Evolutionary conservation across 495 filamentous ascomycete species (phyloP).

Genomic region (Delitschia confertaspora): DNA sequence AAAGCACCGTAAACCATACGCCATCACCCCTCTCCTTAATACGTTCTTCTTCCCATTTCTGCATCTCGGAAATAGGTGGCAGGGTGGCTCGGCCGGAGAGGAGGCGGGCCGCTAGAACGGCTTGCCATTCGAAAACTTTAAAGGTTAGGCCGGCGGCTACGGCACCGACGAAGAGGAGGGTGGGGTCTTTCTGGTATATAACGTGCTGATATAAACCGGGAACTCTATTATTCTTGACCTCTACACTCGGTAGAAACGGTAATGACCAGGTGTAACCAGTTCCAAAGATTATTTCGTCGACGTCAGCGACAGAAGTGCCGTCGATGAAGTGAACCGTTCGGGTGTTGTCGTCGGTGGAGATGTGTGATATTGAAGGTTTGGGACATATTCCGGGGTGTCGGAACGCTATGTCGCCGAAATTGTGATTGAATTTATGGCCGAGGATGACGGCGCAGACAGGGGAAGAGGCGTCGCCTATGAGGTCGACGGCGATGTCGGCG

Average conservation of each 20-base stretch:
- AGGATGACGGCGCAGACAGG: constrained; percentile 5
- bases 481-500: constrained; percentile 10
- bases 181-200: constrained; percentile 5
- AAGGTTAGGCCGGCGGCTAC: constrained; percentile 49
- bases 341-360: not conserved
- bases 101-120: constrained; percentile 47
- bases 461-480: not conserved
- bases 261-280: constrained; percentile 20
- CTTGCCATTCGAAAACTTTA: constrained; percentile 54
- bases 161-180: constrained; percentile 8
- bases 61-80: constrained; percentile 34
- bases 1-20: constrained; percentile 1
- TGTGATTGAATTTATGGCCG: constrained; percentile 3
- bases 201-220: constrained; percentile 12
- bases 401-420: constrained; percentile 9
- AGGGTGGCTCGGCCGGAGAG: constrained; percentile 40
- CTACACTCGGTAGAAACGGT: constrained; percentile 7
- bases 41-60: constrained; percentile 37
- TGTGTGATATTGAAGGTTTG: constrained; percentile 5
- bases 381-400: constrained; percentile 7
- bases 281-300: constrained; percentile 18
- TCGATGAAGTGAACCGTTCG: constrained; percentile 14
- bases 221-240: constrained; percentile 6
- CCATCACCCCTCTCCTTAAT: constrained; percentile 30
- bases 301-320: constrained; percentile 6